These are phyloP conservation scores for Acer yangbiense DNA, from an alignment of 345 rosid genomes.

Conservation along the genomic window DNA sequence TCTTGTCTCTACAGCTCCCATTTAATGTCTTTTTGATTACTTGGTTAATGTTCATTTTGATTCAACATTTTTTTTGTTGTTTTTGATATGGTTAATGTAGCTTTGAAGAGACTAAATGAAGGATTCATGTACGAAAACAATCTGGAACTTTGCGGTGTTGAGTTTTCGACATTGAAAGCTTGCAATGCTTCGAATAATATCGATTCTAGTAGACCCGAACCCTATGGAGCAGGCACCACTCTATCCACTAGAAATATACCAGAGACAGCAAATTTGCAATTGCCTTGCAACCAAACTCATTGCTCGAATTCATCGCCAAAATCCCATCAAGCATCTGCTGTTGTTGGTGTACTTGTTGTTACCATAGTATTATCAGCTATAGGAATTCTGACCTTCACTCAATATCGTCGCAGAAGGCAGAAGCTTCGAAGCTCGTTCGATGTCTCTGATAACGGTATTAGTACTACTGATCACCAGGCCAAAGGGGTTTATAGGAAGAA, in stretches of 20 bases:
- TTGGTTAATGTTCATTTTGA: conserved; percentile 12
- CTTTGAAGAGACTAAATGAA: conserved; percentile 63
- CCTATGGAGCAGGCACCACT: conserved; percentile 47
- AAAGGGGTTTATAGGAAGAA: conserved; percentile 56
- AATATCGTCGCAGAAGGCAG: conserved; percentile 68
- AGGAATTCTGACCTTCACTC: conserved; percentile 52
- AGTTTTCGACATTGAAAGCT: conserved; percentile 50
- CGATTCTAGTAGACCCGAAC: conserved; percentile 49
- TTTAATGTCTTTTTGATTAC: not conserved
- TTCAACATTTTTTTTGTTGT: not conserved
- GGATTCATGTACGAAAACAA: conserved; percentile 76
- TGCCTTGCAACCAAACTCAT: conserved; percentile 55
- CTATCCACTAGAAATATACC: conserved; percentile 58
- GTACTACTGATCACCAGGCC: conserved; percentile 37
- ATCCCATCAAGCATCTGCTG: conserved; percentile 47
- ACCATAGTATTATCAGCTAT: conserved; percentile 47
- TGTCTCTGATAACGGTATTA: conserved; percentile 46
- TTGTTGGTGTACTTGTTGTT: conserved; percentile 59
- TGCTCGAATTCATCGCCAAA: conserved; percentile 45
- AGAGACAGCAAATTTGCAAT: conserved; percentile 66
- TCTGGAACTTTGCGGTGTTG: conserved; percentile 70
- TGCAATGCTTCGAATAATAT: conserved; percentile 50
- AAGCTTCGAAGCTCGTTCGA: conserved; percentile 58
- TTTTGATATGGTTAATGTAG: conserved; percentile 36
- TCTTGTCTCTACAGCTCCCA: not conserved